phyloP scores from a whole-genome alignment of 2,329 filamentous ascomycete genomes.

The Trichoderma polysporum region DNA sequence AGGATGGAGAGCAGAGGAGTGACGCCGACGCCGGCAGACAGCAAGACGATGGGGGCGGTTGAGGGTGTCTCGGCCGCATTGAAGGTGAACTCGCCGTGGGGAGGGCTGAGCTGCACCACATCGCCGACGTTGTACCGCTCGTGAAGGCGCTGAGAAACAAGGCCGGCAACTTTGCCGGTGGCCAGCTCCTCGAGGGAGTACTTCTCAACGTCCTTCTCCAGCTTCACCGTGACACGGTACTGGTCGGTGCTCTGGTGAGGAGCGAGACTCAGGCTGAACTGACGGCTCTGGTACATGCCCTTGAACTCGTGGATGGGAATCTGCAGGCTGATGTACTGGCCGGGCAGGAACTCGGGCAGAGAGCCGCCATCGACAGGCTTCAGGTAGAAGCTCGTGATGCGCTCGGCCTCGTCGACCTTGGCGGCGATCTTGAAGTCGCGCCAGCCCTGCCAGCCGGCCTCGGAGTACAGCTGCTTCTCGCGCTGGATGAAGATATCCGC shows the following conservation, averaged over 20 bases:
- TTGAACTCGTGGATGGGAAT: constrained; percentile 58
- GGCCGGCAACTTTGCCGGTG: constrained; percentile 41
- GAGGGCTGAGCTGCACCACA: constrained; percentile 55
- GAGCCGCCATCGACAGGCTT: constrained; percentile 55
- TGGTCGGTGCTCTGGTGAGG: constrained; percentile 48
- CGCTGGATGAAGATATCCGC: constrained; percentile 68
- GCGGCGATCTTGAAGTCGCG: constrained; percentile 55
- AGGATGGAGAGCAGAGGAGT: constrained; percentile 67
- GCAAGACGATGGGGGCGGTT: constrained; percentile 59
- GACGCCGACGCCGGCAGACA: constrained; percentile 68
- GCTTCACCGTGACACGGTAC: constrained; percentile 75
- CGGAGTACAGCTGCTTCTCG: constrained; percentile 61
- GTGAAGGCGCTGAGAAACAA: constrained; percentile 57
- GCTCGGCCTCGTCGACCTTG: constrained; percentile 60
- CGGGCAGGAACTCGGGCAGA: constrained; percentile 64
- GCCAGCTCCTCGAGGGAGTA: constrained; percentile 35
- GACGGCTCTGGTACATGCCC: constrained; percentile 65
- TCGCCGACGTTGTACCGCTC: constrained; percentile 49
- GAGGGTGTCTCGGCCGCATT: constrained; percentile 44
- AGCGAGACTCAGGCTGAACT: constrained; percentile 71
- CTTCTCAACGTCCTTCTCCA: constrained; percentile 45
- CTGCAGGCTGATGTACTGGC: constrained; percentile 71
- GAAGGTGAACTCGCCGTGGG: constrained; percentile 60
- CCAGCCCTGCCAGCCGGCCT: constrained; percentile 47
- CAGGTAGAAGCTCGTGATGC: constrained; percentile 69